Conservation (phyloP, 805 yeast genomes). For the Kluyveromyces lactis region DNA sequence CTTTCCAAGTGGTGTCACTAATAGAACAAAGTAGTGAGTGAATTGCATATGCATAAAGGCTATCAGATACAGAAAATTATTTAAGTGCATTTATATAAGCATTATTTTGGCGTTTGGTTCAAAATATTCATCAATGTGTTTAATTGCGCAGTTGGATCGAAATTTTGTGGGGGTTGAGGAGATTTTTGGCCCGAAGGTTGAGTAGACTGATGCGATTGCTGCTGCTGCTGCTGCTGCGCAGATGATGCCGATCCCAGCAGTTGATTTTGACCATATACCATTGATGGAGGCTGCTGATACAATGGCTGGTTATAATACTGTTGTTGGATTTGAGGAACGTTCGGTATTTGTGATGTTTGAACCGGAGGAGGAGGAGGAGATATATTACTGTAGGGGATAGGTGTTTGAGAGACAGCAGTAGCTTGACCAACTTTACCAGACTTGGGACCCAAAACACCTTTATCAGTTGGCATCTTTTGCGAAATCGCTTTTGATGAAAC, state of each 20-base stretch:
- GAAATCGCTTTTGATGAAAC: conserved; percentile 88
- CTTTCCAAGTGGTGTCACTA: too few relatives aligned
- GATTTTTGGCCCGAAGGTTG: conserved; percentile 14
- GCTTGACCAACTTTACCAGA: conserved; percentile 51
- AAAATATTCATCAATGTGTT: conserved; percentile 36
- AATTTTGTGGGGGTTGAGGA: conserved; percentile 14
- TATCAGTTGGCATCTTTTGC: conserved; percentile 86
- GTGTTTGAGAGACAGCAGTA: conserved; percentile 22
- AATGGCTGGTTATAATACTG: conserved; percentile 3
- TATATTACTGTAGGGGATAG: conserved; percentile 17
- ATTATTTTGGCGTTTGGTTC: conserved; percentile 29
- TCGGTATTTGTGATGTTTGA: conserved; percentile 1
- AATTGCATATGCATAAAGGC: too few relatives aligned
- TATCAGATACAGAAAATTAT: too few relatives aligned
- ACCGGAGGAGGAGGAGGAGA: conserved; percentile 30
- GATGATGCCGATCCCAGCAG: conserved; percentile 15
- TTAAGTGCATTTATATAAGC: too few relatives aligned
- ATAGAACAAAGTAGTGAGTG: too few relatives aligned
- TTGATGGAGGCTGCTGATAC: conserved; percentile 5
- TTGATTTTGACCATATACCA: conserved; percentile 10
- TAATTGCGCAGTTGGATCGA: conserved; percentile 33
- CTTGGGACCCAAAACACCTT: conserved; percentile 77
- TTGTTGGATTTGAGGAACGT: conserved; percentile 1
- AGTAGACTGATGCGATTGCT: conserved; percentile 14
- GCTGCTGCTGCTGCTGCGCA: conserved; percentile 14